These are phyloP conservation scores for Hypsizygus marmoreus DNA, from an alignment of 768 basidiomycete species.

Conservation along the genomic window DNA sequence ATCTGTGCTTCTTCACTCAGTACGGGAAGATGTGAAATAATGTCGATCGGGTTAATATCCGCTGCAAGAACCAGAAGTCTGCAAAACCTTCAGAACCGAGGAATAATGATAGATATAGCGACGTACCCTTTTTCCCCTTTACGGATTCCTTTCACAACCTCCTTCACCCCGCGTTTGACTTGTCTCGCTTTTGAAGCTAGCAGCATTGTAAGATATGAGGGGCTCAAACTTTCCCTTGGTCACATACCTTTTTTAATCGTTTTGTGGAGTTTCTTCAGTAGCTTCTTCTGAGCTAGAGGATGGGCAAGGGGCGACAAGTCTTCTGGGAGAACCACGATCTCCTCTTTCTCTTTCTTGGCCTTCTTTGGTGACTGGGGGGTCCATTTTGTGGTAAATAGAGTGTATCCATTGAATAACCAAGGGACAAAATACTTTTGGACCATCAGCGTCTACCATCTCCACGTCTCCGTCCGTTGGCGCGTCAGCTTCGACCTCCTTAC, in stretches of 20 bases:
- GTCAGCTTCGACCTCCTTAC: slow-evolving; percentile 48
- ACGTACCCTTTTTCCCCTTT: slow-evolving; percentile 96
- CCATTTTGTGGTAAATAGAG: slow-evolving; percentile 13
- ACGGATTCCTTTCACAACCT: slow-evolving; percentile 95
- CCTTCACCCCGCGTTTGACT: slow-evolving; percentile 97
- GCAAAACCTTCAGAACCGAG: slow-evolving; percentile 3
- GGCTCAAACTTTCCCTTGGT: too few relatives aligned
- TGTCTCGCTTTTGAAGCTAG: slow-evolving; percentile 92
- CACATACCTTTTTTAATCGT: slow-evolving; percentile 84
- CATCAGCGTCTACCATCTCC: slow-evolving; percentile 44
- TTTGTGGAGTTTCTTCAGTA: slow-evolving; percentile 92
- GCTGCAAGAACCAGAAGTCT: slow-evolving; percentile 92
- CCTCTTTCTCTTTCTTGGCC: slow-evolving; percentile 63
- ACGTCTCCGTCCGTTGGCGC: slow-evolving; percentile 42
- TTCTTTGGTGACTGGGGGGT: slow-evolving; percentile 54
- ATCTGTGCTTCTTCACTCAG: slow-evolving; percentile 92
- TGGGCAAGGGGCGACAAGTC: slow-evolving; percentile 94
- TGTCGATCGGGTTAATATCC: slow-evolving; percentile 98
- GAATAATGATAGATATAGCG: slow-evolving; percentile 1
- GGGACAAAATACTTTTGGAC: slow-evolving; percentile 28
- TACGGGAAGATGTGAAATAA: slow-evolving; percentile 94
- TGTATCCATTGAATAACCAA: slow-evolving; percentile 7
- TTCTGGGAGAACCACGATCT: slow-evolving; percentile 67
- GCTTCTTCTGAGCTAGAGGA: slow-evolving; percentile 91
- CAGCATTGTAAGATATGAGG: slow-evolving; percentile 10